Conservation (phyloP, 208 protist species). For the Trypanosoma boissoni region DNA sequence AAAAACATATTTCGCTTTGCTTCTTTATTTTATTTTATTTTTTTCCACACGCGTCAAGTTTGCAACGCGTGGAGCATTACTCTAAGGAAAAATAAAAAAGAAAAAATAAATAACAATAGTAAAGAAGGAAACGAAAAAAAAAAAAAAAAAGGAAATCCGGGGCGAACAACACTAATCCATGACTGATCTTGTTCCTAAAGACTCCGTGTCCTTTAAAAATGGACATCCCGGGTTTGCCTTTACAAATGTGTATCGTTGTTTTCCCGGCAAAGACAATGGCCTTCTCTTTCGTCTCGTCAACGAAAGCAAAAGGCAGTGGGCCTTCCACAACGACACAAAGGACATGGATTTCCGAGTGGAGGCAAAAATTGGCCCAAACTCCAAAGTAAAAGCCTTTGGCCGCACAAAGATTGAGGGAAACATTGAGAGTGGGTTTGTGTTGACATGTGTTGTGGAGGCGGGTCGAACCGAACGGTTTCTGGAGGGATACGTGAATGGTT, state of each 20-base stretch:
- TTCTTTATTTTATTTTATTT: no score
- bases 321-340: slow-evolving; percentile 82
- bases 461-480: slow-evolving; percentile 38
- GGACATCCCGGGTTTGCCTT: slow-evolving; percentile 21
- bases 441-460: slow-evolving; percentile 21
- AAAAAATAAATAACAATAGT: not conserved
- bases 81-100: no score
- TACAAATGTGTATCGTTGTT: slow-evolving; percentile 69
- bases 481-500: slow-evolving; percentile 31
- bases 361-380: slow-evolving; percentile 30
- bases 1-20: no score
- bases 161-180: slow-evolving; percentile 14
- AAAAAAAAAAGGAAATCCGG: slow-evolving; percentile 1
- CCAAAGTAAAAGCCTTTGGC: slow-evolving; percentile 39
- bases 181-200: slow-evolving; percentile 36
- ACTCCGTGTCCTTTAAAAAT: slow-evolving; percentile 8
- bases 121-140: slow-evolving; percentile 5
- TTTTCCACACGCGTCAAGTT: no score
- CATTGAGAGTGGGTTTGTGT: slow-evolving; percentile 20
- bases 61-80: no score
- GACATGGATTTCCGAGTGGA: slow-evolving; percentile 39
- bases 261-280: slow-evolving; percentile 71
- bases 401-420: slow-evolving; percentile 19
- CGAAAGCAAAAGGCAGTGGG: slow-evolving; percentile 43
- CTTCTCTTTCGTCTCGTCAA: slow-evolving; percentile 85